Evolutionary conservation across 1,284 basidiomycete genomes (phyloP), one percentile per base, ranked within the genome.

Genomic region (Austroboletus rostrupii): DNA sequence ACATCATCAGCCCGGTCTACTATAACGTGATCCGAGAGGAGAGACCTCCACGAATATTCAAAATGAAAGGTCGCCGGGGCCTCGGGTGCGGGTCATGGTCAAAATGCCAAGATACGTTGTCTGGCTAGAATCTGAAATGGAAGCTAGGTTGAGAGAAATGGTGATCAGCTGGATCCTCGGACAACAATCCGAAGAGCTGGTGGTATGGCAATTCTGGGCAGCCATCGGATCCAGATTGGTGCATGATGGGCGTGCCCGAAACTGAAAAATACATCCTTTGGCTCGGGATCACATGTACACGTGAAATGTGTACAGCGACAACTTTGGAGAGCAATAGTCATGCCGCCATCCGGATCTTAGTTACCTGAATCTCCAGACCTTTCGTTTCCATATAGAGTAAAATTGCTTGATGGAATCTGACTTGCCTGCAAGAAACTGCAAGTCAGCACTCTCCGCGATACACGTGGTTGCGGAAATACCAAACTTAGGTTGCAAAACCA

Each of bases 271-370:
- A 2, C 45, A 28, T 46, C 8, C 29, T 48, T 53, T 31, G 38
- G 48, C 29, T 53, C 29, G 40, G 43, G 10, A 14, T 33, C 32
- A 33, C 12, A 39, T 28, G 13, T 5, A 29, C 17, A 19, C 44
- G 9, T 36, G 43, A 37, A 23, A 42, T n/a, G 29, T 8, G 7
- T 3, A 21, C 31, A 37, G 36, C 37, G 5, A 41, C 11, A 26
- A 47, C 13, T 16, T 21, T 19, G 23, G 13, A 19, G 40, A 39
- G 38, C 32, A 49, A 43, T 20, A 23, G 42, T 35, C n/a, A 49
- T 55, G 45, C 45, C 49, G 19, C 29, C 21, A 35, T 45, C 41
- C 57, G 47, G 56, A 57, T 53, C 56, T 59, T 45, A 45, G 35
- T 45, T 43, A 47, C 28, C 41, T 49, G 32, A 44, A 21, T 28